These are phyloP conservation scores for Pseudogymnoascus sp. DNA, from an alignment of 2,329 filamentous ascomycete genomes.

Conservation along the genomic window DNA sequence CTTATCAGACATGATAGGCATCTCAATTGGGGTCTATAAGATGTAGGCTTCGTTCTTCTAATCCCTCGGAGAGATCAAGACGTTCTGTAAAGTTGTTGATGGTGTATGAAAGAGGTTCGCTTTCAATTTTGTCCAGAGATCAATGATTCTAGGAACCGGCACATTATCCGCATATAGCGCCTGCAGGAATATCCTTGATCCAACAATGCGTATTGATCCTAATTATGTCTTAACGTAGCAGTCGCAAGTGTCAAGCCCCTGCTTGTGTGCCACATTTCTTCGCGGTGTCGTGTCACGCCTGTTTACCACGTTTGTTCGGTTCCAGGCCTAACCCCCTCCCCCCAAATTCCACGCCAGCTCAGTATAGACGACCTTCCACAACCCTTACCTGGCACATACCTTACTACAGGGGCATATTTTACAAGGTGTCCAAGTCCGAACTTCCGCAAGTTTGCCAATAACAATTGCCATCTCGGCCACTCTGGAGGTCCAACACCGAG, in stretches of 20 bases:
- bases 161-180: not conserved
- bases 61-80: not conserved
- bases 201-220: conserved; percentile 3
- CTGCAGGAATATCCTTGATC: not conserved
- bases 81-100: not conserved
- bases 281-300: not conserved
- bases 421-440: not conserved
- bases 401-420: not conserved
- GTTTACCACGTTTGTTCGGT: conserved; percentile 7
- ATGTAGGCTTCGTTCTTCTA: not conserved
- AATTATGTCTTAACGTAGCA: not conserved
- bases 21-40: not conserved
- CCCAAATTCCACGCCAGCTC: not conserved
- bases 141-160: not conserved
- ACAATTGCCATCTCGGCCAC: not conserved
- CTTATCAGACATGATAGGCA: not conserved
- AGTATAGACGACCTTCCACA: not conserved
- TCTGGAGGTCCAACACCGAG: not conserved
- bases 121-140: not conserved
- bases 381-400: not conserved
- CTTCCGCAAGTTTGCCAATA: not conserved
- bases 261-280: not conserved
- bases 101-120: not conserved
- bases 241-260: not conserved
- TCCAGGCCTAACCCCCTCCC: not conserved